These are phyloP conservation scores for Rosa multiflora DNA, from an alignment of 306 rosid genomes.

Conservation along the genomic window DNA sequence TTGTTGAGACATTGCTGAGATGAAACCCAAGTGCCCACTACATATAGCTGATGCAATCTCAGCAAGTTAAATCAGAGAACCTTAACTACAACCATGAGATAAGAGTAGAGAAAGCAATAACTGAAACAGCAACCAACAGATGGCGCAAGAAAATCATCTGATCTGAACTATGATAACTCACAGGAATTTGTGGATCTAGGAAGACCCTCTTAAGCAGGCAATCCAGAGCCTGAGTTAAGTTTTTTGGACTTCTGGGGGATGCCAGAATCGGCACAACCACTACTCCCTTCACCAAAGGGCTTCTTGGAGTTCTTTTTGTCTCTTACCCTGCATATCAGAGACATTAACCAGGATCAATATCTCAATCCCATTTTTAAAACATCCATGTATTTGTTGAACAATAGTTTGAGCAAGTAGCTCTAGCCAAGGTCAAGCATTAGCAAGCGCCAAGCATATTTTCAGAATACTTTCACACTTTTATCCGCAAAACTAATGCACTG, in stretches of 20 bases:
- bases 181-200: slow-evolving; percentile 36
- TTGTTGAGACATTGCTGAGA: background rate
- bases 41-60: background rate
- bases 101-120: background rate
- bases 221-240: slow-evolving; percentile 35
- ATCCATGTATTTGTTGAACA: background rate
- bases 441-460: background rate
- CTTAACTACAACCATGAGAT: background rate
- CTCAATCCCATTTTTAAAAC: background rate
- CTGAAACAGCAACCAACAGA: background rate
- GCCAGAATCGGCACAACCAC: slow-evolving; percentile 5
- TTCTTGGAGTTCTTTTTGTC: background rate
- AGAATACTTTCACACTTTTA: background rate
- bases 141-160: background rate
- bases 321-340: slow-evolving; percentile 15
- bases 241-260: background rate
- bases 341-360: background rate
- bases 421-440: background rate
- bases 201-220: slow-evolving; percentile 58
- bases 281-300: slow-evolving; percentile 20
- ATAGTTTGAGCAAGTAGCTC: background rate
- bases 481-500: background rate
- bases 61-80: no score
- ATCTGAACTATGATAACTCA: slow-evolving; percentile 10
- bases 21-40: background rate